Base-by-base conservation (phyloP, 176 grass and related monocot genomes). In the Juncus effusus region DNA sequence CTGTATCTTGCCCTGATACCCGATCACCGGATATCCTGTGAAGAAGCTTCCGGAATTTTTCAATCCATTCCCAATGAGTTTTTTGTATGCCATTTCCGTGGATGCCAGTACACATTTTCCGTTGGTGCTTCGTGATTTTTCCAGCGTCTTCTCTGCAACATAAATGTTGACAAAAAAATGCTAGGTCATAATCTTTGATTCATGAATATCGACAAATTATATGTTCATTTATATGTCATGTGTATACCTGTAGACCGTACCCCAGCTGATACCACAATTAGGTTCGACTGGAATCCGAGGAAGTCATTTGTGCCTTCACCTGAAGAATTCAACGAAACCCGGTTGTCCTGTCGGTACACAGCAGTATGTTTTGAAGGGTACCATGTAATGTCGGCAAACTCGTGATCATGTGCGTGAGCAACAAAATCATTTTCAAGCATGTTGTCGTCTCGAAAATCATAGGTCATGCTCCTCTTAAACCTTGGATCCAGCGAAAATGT, bases 311-410 rank as follows among this genome's bases (percentile, higher is more conserved):
- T 19, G 49, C 87, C 92, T 12, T 91, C 59, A 7, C 92, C 84
- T 0, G 74, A 60, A n/a, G 79, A 66, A 80, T 81, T 52, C 1
- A 64, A 42, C 0, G 84, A 76, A 11, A 40, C 79, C 37, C 87
- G 84, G 66, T 85, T 77, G 49, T 91, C 87, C 10, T 73, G 15
- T 12, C 92, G 64, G 77, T 88, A 91, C 37, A 90, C 79, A 0
- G 82, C 87, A 35, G 62, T 68, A 47, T 51, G 77, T 72, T 96
- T 87, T 3, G 87, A 96, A 4, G 87, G 87, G 65, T 88, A 96
- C 91, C 84, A 96, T 51, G 84, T 74, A 61, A 96, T 88, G 74
- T 91, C 87, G 2, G 82, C 84, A 61, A 96, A 96, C 71, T 96
- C 82, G 56, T 96, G 81, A 10, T 67, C 40, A 36, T 49, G 36